A percentile compares a stretch with the other conserved stretches of the same genome.
Conservation (phyloP, 768 basidiomycete genomes). For the Coprinopsis cinerea region DNA sequence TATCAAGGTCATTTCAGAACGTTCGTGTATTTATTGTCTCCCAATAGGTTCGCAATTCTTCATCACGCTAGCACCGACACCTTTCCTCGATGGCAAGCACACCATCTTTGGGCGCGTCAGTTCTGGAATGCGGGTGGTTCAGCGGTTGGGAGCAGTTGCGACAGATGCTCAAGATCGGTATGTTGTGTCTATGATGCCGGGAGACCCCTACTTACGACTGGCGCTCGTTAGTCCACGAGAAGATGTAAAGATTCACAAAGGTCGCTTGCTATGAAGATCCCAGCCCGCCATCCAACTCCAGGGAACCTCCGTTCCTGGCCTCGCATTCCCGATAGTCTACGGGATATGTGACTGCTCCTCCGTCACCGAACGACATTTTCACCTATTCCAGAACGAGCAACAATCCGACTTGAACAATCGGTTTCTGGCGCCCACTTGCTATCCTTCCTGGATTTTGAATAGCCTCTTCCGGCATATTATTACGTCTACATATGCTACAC, state of each 20-base stretch:
- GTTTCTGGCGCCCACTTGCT: too few relatives aligned
- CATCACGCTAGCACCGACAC: constrained; percentile 77
- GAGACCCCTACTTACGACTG: background rate
- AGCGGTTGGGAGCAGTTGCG: constrained; percentile 85
- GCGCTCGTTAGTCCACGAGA: constrained; percentile 47
- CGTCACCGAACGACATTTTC: background rate
- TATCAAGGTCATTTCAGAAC: constrained; percentile 9
- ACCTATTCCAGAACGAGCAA: background rate
- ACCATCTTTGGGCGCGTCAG: constrained; percentile 90
- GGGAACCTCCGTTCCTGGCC: background rate
- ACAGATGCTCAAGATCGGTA: constrained; percentile 86
- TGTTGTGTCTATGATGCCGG: constrained; percentile 22
- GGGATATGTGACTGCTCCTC: too few relatives aligned
- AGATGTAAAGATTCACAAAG: constrained; percentile 89
- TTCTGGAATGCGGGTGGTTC: constrained; percentile 87
- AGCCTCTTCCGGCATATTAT: background rate
- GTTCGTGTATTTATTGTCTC: constrained; percentile 18
- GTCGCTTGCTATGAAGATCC: constrained; percentile 20
- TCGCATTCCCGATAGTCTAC: too few relatives aligned
- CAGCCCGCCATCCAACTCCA: background rate
- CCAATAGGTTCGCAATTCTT: constrained; percentile 99
- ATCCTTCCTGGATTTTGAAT: background rate
- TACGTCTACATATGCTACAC: background rate
- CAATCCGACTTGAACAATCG: too few relatives aligned
- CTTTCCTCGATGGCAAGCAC: constrained; percentile 79